Conservation (phyloP, 2,329 filamentous ascomycete species). For the Dryadomyces sulphureus region DNA sequence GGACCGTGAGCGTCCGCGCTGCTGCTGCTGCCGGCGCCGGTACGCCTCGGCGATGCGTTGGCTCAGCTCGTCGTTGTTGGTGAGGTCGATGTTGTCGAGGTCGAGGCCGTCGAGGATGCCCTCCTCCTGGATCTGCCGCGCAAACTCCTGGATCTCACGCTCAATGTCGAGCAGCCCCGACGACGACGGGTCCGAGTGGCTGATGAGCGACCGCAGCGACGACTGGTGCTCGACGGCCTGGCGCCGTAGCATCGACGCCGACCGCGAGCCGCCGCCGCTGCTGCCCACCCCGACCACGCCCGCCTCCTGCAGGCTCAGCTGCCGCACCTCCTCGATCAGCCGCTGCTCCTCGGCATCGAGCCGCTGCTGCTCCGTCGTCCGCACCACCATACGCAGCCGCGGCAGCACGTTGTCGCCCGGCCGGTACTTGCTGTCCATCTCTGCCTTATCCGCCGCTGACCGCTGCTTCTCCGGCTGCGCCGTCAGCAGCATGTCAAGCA, state of each 20-base stretch:
- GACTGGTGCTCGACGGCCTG: conserved; percentile 77
- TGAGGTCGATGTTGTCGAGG: conserved; percentile 70
- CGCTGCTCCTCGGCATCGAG: conserved; percentile 52
- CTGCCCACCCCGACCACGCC: neutral
- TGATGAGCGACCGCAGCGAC: conserved; percentile 72
- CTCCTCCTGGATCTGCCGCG: conserved; percentile 50
- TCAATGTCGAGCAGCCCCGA: conserved; percentile 61
- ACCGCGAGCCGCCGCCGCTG: neutral
- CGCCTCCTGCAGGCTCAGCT: conserved; percentile 57
- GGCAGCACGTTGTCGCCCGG: conserved; percentile 72
- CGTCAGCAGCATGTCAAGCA: conserved; percentile 76
- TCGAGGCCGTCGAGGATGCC: conserved; percentile 80
- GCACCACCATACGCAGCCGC: conserved; percentile 33
- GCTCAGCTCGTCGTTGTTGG: conserved; percentile 78
- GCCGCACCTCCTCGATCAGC: conserved; percentile 55
- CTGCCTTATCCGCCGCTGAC: conserved; percentile 56
- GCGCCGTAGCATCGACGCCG: conserved; percentile 6
- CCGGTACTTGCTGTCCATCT: conserved; percentile 62
- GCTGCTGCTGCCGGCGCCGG: conserved; percentile 60
- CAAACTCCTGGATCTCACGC: conserved; percentile 78
- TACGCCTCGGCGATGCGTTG: conserved; percentile 85
- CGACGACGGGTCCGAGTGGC: conserved; percentile 44
- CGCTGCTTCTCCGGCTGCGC: conserved; percentile 65
- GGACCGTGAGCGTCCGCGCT: conserved; percentile 44
- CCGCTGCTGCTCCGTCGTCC: conserved; percentile 36